These are phyloP conservation scores for Boletus patriciae DNA, from an alignment of 768 basidiomycete genomes.

Conservation along the genomic window DNA sequence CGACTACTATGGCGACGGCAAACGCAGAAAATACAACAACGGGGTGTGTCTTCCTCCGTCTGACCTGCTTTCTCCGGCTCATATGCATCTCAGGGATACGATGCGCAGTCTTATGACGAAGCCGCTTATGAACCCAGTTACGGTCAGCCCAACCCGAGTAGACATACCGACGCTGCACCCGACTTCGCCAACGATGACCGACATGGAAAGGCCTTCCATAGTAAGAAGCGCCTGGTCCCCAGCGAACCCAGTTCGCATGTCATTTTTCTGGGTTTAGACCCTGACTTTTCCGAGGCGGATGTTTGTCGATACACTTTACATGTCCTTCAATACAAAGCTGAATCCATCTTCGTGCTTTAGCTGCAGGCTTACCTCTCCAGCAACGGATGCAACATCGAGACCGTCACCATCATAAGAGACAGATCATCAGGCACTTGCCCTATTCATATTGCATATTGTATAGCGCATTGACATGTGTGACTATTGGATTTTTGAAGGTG, in stretches of 20 bases:
- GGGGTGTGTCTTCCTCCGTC: constrained; percentile 49
- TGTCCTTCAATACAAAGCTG: constrained; percentile 37
- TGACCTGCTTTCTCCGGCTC: constrained; percentile 1
- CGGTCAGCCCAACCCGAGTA: constrained; percentile 29
- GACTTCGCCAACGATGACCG: constrained; percentile 56
- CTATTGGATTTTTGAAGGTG: constrained; percentile 76
- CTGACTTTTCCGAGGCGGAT: constrained; percentile 90
- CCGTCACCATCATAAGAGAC: constrained; percentile 94
- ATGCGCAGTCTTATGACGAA: constrained; percentile 52
- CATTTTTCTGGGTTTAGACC: constrained; percentile 92
- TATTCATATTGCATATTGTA: constrained; percentile 67
- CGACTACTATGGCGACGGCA: constrained; percentile 66
- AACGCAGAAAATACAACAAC: constrained; percentile 77
- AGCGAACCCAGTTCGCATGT: constrained; percentile 91
- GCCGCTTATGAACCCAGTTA: constrained; percentile 37
- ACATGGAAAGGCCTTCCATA: constrained; percentile 39
- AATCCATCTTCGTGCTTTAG: constrained; percentile 47
- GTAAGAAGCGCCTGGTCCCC: constrained; percentile 76
- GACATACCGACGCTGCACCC: constrained; percentile 38
- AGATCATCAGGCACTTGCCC: constrained; percentile 93
- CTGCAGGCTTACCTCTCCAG: constrained; percentile 75
- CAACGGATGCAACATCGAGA: constrained; percentile 74
- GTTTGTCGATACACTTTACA: constrained; percentile 55
- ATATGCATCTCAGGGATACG: constrained; percentile 47
- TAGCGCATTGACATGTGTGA: constrained; percentile 73